Base-by-base conservation (phyloP, 352 stramenopile species). In the Globisporangium viniferum region DNA sequence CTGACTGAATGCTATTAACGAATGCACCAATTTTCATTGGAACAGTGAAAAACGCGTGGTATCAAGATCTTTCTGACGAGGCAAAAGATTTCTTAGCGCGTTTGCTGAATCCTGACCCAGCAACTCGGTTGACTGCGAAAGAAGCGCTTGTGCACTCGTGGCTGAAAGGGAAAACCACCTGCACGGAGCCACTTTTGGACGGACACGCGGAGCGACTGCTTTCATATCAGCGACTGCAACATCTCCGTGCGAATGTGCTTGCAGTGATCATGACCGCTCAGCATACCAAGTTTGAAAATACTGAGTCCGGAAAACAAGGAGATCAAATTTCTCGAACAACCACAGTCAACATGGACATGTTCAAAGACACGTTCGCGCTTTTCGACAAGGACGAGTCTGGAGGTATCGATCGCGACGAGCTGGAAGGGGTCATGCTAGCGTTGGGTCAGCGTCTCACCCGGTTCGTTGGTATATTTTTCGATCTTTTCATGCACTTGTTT, bases 311-410 rank as follows among this genome's bases (percentile, higher is more conserved):
- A 22, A 66, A 57, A 31, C 36, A 20, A 15, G 22, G 65, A 3
- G 59, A 77, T 12, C 54, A 75, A 4, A 62, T 71, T 14, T 67
- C 78, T n/a, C 74, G 68, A 6, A 86, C 75, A 10, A 77, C 78
- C 18, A 91, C 81, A 2, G 73, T 90, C 49, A 93, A 93, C 68
- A 89, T 91, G 77, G 82, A 92, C 58, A 91, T 92, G 81, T 93
- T 91, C 71, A 88, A 81, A 71, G 83, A 91, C 59, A 86, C 84
- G 3, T 93, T 93, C 59, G 65, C 69, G 53, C 73, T 92, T 0
- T 92, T 93, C 36, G 86, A 93, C 71, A 90, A 90, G 71, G 86
- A 93, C 55, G 76, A 87, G 60, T 91, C 80, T 0, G 86, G 86
- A 1, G 76, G 71, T n/a, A 91, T 93, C 24, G 80, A 89, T 58